Conservation (phyloP, 108 stramenopile species). For the Cylindrotheca closterium region DNA sequence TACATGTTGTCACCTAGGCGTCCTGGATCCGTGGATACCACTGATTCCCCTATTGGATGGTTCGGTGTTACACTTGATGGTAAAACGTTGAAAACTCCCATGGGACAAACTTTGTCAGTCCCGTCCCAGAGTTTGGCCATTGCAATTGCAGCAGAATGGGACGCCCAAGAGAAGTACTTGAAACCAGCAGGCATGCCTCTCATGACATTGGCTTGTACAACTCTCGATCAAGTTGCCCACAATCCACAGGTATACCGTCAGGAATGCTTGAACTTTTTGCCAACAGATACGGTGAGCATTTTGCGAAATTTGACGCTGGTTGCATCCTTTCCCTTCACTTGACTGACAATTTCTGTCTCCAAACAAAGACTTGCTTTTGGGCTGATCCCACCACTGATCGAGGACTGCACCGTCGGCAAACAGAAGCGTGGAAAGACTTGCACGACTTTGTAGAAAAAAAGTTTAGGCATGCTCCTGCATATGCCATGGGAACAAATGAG, state of each 20-base stretch:
- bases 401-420: conserved; percentile 68
- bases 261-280: conserved; percentile 66
- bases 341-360: background rate
- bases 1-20: conserved; percentile 23
- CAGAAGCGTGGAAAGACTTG: conserved; percentile 63
- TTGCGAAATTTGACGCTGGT: conserved; percentile 1
- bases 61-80: conserved; percentile 83
- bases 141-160: conserved; percentile 94
- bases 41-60: conserved; percentile 32
- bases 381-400: conserved; percentile 82
- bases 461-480: conserved; percentile 44
- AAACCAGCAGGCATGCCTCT: conserved; percentile 95
- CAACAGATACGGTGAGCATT: conserved; percentile 80
- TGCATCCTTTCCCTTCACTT: background rate
- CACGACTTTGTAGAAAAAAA: conserved; percentile 40
- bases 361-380: conserved; percentile 67
- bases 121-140: conserved; percentile 79
- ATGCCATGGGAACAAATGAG: conserved; percentile 66
- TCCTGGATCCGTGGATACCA: conserved; percentile 9
- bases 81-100: conserved; percentile 69
- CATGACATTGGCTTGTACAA: conserved; percentile 94
- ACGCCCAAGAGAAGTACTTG: conserved; percentile 71
- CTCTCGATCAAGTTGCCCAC: conserved; percentile 77
- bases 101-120: conserved; percentile 68
- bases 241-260: conserved; percentile 45